Evolutionary conservation across 2,329 filamentous ascomycete genomes (phyloP).

Genomic region (Cytospora mali): DNA sequence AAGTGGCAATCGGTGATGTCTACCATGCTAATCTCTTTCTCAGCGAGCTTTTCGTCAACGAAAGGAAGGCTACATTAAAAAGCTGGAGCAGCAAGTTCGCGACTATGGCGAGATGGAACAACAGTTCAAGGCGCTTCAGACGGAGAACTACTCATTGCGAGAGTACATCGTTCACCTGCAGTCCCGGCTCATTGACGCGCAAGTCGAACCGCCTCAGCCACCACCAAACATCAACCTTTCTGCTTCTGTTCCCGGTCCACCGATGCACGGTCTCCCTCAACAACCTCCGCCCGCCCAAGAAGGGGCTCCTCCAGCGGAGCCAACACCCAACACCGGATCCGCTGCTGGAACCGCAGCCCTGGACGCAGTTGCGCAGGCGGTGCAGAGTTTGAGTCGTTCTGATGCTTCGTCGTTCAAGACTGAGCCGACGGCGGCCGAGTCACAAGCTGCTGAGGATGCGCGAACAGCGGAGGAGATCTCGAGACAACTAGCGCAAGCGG

Average conservation of each 20-base stretch:
- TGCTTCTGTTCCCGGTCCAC: constrained; percentile 8
- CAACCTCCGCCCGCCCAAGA: constrained; percentile 16
- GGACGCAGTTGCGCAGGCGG: constrained; percentile 55
- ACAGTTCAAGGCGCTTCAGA: constrained; percentile 77
- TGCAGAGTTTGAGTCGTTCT: constrained; percentile 32
- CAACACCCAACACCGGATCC: constrained; percentile 30
- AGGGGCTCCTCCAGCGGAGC: constrained; percentile 25
- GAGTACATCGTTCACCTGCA: constrained; percentile 94
- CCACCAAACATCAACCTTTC: constrained; percentile 77
- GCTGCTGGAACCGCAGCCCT: constrained; percentile 43
- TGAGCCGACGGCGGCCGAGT: constrained; percentile 37
- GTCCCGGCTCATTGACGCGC: constrained; percentile 78
- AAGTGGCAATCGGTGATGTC: constrained; percentile 29
- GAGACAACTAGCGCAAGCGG: constrained; percentile 49
- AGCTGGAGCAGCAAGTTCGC: constrained; percentile 90
- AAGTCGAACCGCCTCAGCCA: constrained; percentile 81
- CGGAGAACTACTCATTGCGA: constrained; percentile 86
- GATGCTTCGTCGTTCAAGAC: constrained; percentile 31
- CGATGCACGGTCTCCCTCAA: constrained; percentile 18
- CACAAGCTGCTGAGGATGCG: constrained; percentile 44
- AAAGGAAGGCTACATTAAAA: constrained; percentile 98
- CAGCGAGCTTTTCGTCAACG: constrained; percentile 96
- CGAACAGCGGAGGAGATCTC: constrained; percentile 57
- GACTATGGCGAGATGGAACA: constrained; percentile 76
- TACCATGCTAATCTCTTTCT: constrained; percentile 17